A percentile compares a stretch with the other conserved stretches of the same genome.
These are phyloP conservation scores for Phaffomyces antillensis DNA, from an alignment of 805 yeast genomes.

Conservation along the genomic window DNA sequence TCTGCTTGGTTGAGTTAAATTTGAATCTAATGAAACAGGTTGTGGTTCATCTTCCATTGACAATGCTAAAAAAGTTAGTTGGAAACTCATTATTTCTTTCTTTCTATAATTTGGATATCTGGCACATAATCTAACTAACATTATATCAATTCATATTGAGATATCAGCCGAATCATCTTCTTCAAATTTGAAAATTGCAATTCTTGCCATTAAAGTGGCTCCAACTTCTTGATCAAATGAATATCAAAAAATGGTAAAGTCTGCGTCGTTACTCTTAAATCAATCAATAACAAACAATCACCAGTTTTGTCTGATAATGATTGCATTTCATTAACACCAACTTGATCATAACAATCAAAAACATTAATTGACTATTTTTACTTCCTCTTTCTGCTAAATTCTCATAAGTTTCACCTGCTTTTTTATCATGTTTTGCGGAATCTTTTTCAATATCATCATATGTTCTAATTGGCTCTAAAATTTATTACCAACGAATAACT, in stretches of 20 bases:
- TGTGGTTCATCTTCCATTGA: conserved; percentile 78
- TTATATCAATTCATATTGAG: conserved; percentile 90
- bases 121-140: conserved; percentile 82
- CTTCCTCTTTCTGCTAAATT: conserved; percentile 66
- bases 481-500: conserved; percentile 88
- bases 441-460: conserved; percentile 95
- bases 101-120: conserved; percentile 90
- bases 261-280: conserved; percentile 91
- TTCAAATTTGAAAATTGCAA: conserved; percentile 76
- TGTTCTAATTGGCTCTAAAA: conserved; percentile 95
- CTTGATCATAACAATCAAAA: conserved; percentile 93
- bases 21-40: conserved; percentile 90
- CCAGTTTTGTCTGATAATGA: conserved; percentile 79
- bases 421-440: conserved; percentile 76
- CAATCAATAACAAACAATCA: conserved; percentile 81
- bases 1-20: conserved; percentile 81
- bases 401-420: conserved; percentile 79
- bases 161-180: conserved; percentile 91
- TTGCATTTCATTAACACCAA: conserved; percentile 93
- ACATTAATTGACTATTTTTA: conserved; percentile 75
- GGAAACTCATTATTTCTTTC: conserved; percentile 79
- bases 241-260: conserved; percentile 47
- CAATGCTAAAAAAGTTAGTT: conserved; percentile 89
- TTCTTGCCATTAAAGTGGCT: conserved; percentile 85
- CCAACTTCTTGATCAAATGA: conserved; percentile 99